Base-by-base conservation (phyloP, 139 green algal species). In the Chlamydomonas asymmetrica region DNA sequence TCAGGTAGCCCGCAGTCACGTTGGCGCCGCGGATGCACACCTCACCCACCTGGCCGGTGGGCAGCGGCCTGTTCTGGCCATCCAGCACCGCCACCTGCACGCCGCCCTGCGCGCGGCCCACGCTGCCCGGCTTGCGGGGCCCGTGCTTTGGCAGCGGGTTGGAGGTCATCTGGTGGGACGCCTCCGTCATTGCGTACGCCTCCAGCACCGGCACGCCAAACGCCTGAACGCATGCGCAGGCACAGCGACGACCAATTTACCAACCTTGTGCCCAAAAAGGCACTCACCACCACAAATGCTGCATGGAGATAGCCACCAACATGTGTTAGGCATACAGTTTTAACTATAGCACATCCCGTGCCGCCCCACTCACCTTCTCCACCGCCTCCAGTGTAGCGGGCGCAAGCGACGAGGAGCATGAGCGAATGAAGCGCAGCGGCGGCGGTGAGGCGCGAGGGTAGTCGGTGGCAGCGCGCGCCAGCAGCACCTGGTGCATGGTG, bases 131-230 rank as follows among this genome's bases (percentile, higher is more conserved):
- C 74, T 89, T 90, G 73, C 82, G 85, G 0, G 80, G 76, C 4
- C 89, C 88, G 18, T 87, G 39, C 63, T 88, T 83, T n/a, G 89
- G 88, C 73, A 97, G 81, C 3, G 90, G 91, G 80, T 95, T 97
- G 71, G 76, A 86, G 7, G 81, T 94, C 92, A 95, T 97, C 82
- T 94, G 93, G 82, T 96, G 93, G 59, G 65, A 85, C 5, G 92
- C 93, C 81, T 97, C 93, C 8, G 91, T 96, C 93, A 97, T 97
- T 0, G 91, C 90, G 75, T 97, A 97, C 0, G 92, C 88, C 84
- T 97, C 93, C 34, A 97, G 81, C 23, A 97, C 92, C 6, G 93
- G 93, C 22, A 86, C 88, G 65, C 32, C 29, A 45, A 43, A 43
- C 10, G 32, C 23, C 61, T 43, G 61, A 23, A 49, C 37, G 13